Conservation (phyloP, 208 protist species). For the Leishmania martiniquensis region DNA sequence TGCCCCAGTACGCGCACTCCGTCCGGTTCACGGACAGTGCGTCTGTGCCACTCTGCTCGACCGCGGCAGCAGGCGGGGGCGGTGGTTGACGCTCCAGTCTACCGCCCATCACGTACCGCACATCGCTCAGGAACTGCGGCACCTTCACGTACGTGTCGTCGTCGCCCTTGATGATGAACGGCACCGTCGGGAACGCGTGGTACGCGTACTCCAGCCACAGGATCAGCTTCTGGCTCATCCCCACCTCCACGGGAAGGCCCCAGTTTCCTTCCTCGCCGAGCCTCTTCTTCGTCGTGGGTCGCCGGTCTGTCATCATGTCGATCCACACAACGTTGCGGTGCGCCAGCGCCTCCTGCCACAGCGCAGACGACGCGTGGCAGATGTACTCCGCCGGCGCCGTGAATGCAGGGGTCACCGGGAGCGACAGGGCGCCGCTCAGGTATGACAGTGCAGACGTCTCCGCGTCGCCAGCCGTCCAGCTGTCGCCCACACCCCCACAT, state of each 20-base stretch:
- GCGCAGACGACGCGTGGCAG: slow-evolving; percentile 19
- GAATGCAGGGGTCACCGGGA: not conserved
- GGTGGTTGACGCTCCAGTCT: not conserved
- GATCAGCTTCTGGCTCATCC: slow-evolving; percentile 45
- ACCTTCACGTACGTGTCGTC: slow-evolving; percentile 45
- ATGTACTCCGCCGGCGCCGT: slow-evolving; percentile 4
- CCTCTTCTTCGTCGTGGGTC: slow-evolving; percentile 17
- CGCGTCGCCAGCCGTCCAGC: not conserved
- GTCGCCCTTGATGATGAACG: slow-evolving; percentile 38
- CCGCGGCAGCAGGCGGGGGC: not conserved
- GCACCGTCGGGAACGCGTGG: slow-evolving; percentile 21
- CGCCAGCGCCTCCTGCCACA: slow-evolving; percentile 29
- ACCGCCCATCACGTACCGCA: slow-evolving; percentile 15
- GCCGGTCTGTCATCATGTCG: slow-evolving; percentile 29
- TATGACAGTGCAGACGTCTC: too few species aligned
- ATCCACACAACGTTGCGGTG: slow-evolving; percentile 29
- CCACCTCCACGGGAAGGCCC: slow-evolving; percentile 36
- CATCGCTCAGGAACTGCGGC: slow-evolving; percentile 38
- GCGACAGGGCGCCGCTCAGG: too few species aligned
- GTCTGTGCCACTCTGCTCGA: not conserved
- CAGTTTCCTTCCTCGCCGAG: slow-evolving; percentile 24
- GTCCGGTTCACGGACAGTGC: not conserved
- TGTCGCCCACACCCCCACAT: not conserved
- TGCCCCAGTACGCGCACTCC: slow-evolving; percentile 31
- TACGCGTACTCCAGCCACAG: slow-evolving; percentile 37